These are phyloP conservation scores for Abrus pulchellus DNA, from an alignment of 306 rosid genomes.

Conservation along the genomic window DNA sequence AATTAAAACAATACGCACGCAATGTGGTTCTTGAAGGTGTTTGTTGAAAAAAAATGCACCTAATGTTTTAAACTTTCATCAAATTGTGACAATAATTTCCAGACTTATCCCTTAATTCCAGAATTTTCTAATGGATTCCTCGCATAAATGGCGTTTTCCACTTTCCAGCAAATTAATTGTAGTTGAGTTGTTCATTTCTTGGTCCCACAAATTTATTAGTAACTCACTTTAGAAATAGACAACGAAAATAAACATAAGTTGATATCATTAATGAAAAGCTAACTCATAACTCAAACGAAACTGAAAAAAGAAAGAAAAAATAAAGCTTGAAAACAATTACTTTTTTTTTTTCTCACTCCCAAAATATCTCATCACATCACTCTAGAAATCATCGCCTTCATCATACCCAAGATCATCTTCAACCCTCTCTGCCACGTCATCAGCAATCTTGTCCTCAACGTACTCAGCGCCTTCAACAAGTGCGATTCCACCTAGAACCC, in stretches of 20 bases:
- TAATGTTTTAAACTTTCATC: background rate
- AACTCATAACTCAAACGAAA: background rate
- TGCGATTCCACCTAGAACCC: conserved; percentile 77
- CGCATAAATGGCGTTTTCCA: too few species aligned
- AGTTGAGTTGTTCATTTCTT: background rate
- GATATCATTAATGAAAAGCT: background rate
- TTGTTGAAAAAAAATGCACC: background rate
- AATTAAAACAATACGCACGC: background rate
- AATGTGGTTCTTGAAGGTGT: too few species aligned
- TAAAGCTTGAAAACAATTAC: too few species aligned
- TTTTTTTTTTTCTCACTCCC: too few species aligned
- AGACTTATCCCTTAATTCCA: too few species aligned
- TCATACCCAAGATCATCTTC: conserved; percentile 63
- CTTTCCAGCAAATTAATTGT: background rate
- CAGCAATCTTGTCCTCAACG: conserved; percentile 72
- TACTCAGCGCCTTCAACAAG: conserved; percentile 69
- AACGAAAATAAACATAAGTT: background rate
- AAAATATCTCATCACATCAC: too few species aligned
- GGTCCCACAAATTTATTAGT: background rate
- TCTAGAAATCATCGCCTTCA: conserved; percentile 52
- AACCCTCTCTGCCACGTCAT: conserved; percentile 67
- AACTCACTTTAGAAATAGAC: background rate
- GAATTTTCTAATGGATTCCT: too few species aligned
- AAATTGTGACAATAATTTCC: background rate
- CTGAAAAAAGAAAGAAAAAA: background rate